phyloP scores from a whole-genome alignment of 495 filamentous ascomycete species.

The Gamarada debralockiae region DNA sequence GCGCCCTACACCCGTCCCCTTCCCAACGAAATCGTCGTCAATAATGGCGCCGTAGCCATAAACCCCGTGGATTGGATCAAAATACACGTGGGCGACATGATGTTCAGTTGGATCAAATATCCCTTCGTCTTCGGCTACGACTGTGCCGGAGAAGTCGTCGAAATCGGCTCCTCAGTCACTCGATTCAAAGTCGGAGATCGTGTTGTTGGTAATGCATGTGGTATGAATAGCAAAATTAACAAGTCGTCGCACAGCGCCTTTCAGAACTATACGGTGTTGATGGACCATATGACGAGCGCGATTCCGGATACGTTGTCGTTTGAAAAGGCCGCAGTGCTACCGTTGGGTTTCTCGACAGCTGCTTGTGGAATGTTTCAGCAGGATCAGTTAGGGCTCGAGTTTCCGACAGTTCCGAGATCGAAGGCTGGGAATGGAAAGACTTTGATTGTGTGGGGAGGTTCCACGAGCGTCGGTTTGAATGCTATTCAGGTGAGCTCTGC shows the following conservation, averaged over 20 bases:
- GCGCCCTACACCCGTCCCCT: constrained; percentile 5
- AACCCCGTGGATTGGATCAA: constrained; percentile 11
- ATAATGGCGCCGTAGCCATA: constrained; percentile 13
- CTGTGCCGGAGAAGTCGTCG: constrained; percentile 47
- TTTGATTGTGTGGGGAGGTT: constrained; percentile 24
- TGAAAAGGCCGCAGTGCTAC: constrained; percentile 42
- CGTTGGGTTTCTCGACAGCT: constrained; percentile 52
- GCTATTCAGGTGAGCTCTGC: too few species aligned
- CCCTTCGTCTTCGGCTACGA: constrained; percentile 51
- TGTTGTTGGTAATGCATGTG: constrained; percentile 28
- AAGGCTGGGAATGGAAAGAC: constrained; percentile 20
- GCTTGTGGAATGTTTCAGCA: constrained; percentile 43
- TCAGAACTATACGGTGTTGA: constrained; percentile 37
- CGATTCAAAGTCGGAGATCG: constrained; percentile 43
- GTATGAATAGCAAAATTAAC: neutral
- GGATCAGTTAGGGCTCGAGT: constrained; percentile 3
- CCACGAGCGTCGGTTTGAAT: constrained; percentile 20
- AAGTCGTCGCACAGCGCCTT: constrained; percentile 20
- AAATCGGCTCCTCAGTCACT: constrained; percentile 40
- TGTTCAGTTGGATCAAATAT: constrained; percentile 32
- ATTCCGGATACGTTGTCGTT: constrained; percentile 41
- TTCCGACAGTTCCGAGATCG: constrained; percentile 17
- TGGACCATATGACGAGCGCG: constrained; percentile 22
- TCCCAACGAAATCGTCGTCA: constrained; percentile 4
- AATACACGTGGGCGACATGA: constrained; percentile 14